Base-by-base conservation (phyloP, 257 asterid species). In the Buddleja alternifolia region DNA sequence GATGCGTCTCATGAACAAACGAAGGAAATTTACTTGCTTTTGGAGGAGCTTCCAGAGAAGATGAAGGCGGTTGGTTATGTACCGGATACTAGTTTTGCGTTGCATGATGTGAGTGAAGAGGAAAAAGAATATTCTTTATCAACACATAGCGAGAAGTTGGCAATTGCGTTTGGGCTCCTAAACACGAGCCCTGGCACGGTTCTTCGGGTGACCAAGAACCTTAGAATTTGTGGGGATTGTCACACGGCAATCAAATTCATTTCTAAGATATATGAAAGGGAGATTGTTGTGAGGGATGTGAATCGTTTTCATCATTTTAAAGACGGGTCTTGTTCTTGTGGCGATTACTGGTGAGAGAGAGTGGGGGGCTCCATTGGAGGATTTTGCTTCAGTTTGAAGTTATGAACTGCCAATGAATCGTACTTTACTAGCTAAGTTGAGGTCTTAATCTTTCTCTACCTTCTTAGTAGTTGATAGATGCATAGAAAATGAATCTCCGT, bases 21-120 rank as follows among this genome's bases (percentile, higher is more conserved):
- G 8, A 72, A 58, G 74, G 69, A 79, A 51, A 90, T 90, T 39
- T 65, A 76, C 75, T 10, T 8, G 71, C 73, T 90, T 5, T 63
- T 90, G 25, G 83, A 84, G 83, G 91, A 83, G 56, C 76, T 87
- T 54, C 85, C 84, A 0, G 80, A 72, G 80, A 87, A 76, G 73
- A 89, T 86, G 75, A 86, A 81, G 72, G 90, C 78, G 3, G 88
- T 77, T 10, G 94, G 96, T 37, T 86, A 86, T 45, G 78, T 78
- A 0, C 84, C 92, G 0, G 92, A 86, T 71, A 85, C 85, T 53
- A 79, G 84, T 48, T 83, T 77, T 40, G 83, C 89, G 17, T 67
- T 89, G 86, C 94, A 86, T 36, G 96, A 89, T 64, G 83, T 89
- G 9, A 84, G 90, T 50, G 92, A 89, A 64, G 96, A 89, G 85